Evolutionary conservation across 1,284 basidiomycete species (phyloP), one percentile per base, ranked within the genome.

Genomic region (Flammula alnicola): DNA sequence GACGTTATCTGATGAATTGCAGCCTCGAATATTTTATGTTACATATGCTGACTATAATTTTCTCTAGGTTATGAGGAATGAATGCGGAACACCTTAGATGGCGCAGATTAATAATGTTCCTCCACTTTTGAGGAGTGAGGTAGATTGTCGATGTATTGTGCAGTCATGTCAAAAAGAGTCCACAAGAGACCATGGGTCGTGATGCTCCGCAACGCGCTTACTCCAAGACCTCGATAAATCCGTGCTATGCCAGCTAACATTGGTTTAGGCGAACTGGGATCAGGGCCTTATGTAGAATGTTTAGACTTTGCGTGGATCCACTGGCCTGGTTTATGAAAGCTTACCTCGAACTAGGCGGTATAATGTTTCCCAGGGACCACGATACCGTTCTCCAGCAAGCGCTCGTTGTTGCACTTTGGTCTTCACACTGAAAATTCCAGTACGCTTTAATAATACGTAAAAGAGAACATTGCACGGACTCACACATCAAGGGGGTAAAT

Each of bases 361-460:
- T 46, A 95, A 77, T 5, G 94, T 93, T 68, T 89, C 85, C 63
- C 74, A 77, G 12, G 86, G 76, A 32, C 84, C 79, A 51, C 86
- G 81, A 55, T 84, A 80, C 37, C 75, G 77, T 55, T 87, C 81
- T 36, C 88, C 88, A 3, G 92, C 88, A 27, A 97, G 75, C 10
- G 91, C 86, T 45, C 94, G 85, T 63, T 95, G 88, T 65, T 97
- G 93, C 27, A 95, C 80, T 65, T 95, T 94, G 0, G 94, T 96
- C 74, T 97, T 97, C 49, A 96, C 91, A 44, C 93, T 91, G 59
- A 35, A 20, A n/a, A 20, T 22, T 23, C 29, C 19, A 22, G 30
- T 25, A 20, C 45, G 35, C 25, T 17, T 42, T 11, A 22, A 44
- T 27, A 11, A 22, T 6, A 29, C 10, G 7, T 27, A 44, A 32